These are phyloP conservation scores for Nelumbo lutea DNA, from an alignment of 164 flowering plant species.

Conservation along the genomic window DNA sequence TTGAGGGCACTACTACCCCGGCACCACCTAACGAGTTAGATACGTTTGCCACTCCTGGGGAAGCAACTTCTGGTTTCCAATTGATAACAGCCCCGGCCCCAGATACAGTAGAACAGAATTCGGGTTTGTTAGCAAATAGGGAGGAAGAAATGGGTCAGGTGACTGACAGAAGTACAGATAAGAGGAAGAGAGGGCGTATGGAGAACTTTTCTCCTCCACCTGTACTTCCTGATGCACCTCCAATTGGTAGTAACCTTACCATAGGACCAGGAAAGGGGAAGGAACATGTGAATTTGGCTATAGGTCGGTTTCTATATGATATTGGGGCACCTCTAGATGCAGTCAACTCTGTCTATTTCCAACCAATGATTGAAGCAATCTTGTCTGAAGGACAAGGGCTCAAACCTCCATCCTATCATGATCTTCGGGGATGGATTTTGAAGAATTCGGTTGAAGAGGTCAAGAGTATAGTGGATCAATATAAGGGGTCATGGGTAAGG, in stretches of 20 bases:
- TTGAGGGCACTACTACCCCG: too few species aligned
- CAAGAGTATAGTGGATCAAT: slow-evolving; percentile 38
- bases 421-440: slow-evolving; percentile 73
- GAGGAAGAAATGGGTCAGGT: slow-evolving; percentile 38
- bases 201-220: slow-evolving; percentile 20
- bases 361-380: slow-evolving; percentile 80
- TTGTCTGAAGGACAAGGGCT: slow-evolving; percentile 49
- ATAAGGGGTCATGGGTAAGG: slow-evolving; percentile 46
- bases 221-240: slow-evolving; percentile 13
- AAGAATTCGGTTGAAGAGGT: slow-evolving; percentile 64
- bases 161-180: slow-evolving; percentile 21
- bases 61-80: slow-evolving; percentile 22
- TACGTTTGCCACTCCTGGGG: slow-evolving; percentile 26
- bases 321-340: slow-evolving; percentile 68
- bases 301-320: slow-evolving; percentile 74
- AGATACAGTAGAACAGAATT: slow-evolving; percentile 23
- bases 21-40: slow-evolving; percentile 16
- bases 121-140: slow-evolving; percentile 20
- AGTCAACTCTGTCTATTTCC: slow-evolving; percentile 70
- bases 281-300: slow-evolving; percentile 52
- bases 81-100: slow-evolving; percentile 21
- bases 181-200: slow-evolving; percentile 47
- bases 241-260: slow-evolving; percentile 8
- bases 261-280: slow-evolving; percentile 23
- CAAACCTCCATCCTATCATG: slow-evolving; percentile 53